phyloP scores from a whole-genome alignment of 306 rosid genomes.

The Trifolium pratense region DNA sequence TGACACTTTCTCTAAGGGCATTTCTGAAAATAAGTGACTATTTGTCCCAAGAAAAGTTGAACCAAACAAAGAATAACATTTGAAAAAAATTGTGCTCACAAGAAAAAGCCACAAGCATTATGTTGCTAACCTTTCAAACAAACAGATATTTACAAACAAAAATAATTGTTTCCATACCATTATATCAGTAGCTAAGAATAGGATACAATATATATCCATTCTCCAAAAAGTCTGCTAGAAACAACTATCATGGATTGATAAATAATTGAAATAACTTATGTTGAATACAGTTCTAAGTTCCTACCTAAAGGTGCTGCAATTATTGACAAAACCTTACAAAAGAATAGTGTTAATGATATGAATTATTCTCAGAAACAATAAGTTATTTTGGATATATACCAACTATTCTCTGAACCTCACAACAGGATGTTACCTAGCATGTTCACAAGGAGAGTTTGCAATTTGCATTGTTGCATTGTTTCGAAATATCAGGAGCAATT shows the following conservation, averaged over 20 bases:
- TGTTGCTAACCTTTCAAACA: constrained; percentile 11
- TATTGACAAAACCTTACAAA: constrained; percentile 3
- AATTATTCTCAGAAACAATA: constrained; percentile 1
- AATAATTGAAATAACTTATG: constrained; percentile 15
- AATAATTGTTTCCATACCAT: background rate
- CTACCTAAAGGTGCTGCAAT: constrained; percentile 27
- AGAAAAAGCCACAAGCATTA: background rate
- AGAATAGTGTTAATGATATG: background rate
- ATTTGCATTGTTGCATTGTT: constrained; percentile 17
- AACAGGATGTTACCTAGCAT: constrained; percentile 10
- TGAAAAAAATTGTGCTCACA: background rate
- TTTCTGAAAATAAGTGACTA: background rate
- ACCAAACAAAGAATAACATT: constrained; percentile 15
- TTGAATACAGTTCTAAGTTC: constrained; percentile 17
- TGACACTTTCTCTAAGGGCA: background rate
- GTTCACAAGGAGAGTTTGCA: constrained; percentile 31
- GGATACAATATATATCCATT: background rate
- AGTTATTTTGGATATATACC: constrained; percentile 10
- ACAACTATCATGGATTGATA: constrained; percentile 6
- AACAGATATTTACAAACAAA: constrained; percentile 1
- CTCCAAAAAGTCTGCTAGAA: background rate
- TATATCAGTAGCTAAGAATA: constrained; percentile 2
- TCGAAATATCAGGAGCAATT: constrained; percentile 3
- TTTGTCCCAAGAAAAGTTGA: background rate
- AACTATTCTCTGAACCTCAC: constrained; percentile 21